Base-by-base conservation (phyloP, 2,329 filamentous ascomycete genomes). In the Calonectria fujianensis region DNA sequence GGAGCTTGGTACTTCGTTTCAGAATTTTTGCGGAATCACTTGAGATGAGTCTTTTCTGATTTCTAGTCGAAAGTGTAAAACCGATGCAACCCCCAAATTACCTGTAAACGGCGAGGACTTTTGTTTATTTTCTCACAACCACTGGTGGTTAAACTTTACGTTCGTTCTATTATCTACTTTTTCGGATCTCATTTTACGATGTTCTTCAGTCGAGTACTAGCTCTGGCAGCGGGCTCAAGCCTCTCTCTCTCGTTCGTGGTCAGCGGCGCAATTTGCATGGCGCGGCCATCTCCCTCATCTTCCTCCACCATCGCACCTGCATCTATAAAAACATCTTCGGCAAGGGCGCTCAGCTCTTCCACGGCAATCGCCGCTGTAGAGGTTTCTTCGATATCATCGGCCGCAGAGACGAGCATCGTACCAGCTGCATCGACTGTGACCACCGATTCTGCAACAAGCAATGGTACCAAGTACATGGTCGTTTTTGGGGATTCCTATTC, bases 401-500 rank as follows among this genome's bases (percentile, higher is more conserved):
- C 27, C 59, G 48, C 59, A 9, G 32, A 64, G 59, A 64, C 59
- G 16, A 64, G 59, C 39, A 64, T 48, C 59, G 59, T 32, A 64
- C 24, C 37, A 64, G 59, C 16, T 9, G 37, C 59, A 45, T 64
- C 59, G 48, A 64, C 59, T 64, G 27, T n/a, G 39, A 11, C 59
- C 59, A 48, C 59, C 39, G 59, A 64, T 64, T 64, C 59, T 32
- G 14, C 59, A 32, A n/a, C 59, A 64, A 64, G 39, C 11, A 41
- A 14, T 48, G 39, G 59, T 48, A 64, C 59, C 39, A 64, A 64
- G 59, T 64, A 64, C 39, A 64, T 64, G 59, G 59, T 64, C 24
- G 39, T 64, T 64, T 64, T 64, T 65, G 78, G 78, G 6, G 78
- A 79, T 67, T 79, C 78, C 3, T 79, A 79, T 31, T 78, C 78